Evolutionary conservation across 2,329 filamentous ascomycete species (phyloP), one percentile per base, ranked within the genome.

Genomic region (Epichloe gansuensis): DNA sequence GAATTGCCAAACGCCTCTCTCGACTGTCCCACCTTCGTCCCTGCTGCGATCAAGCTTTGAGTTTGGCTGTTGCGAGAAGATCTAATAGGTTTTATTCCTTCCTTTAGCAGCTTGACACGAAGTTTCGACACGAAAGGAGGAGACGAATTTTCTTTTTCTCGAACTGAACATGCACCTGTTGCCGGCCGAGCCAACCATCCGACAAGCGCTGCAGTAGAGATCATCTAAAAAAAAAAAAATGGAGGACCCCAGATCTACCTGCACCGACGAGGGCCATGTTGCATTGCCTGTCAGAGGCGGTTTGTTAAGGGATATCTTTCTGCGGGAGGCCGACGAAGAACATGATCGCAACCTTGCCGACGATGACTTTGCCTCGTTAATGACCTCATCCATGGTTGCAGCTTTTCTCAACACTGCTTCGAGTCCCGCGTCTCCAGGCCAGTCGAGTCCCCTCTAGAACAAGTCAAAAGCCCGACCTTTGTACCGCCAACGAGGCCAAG

Each of bases 401-500:
- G 59, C 63, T 25, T 62, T 69, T 21, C 62, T 69, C 57, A 69
- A 67, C 47, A 69, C 71, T 23, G 63, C 72, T 4, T 78, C 77
- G n/a, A 79, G 75, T 48, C 76, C 77, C 4, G 76, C 78, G 15
- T 76, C 76, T 4, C 75, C 76, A 0, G 76, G 75, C 31, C 73
- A 77, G 13, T 72, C 75, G 5, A 78, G 75, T 56, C 75, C 39
- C 73, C 74, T 25, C 67, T 74, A 48, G 71, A 76, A 41, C 75
- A 74, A 54, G 63, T 66, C 53, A 75, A 75, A 53, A 62, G 73
- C 38, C 51, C 59, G 34, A 58, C 60, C n/a, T 64, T 67, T 54
- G 60, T 68, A 8, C 67, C 66, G 15, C 66, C 66, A 4, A 63
- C 63, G 5, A 72, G 78, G 50, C 78, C 78, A 17, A 81, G 77